phyloP scores from a whole-genome alignment of 805 yeast genomes.

The Saccharomycopsis schoenii region DNA sequence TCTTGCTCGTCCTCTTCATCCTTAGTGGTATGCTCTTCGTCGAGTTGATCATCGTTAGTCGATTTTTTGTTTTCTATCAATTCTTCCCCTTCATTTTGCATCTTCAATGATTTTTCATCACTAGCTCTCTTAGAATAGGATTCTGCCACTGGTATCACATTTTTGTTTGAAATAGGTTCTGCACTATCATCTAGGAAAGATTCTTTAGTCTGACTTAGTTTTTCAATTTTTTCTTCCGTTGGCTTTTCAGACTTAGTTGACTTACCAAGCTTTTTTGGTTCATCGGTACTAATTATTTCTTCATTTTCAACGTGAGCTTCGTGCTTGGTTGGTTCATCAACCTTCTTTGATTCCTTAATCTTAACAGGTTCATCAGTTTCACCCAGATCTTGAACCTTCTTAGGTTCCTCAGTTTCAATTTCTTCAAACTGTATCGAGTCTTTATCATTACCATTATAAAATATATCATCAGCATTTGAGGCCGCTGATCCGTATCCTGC shows the following conservation, averaged over 20 bases:
- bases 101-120: too few relatives aligned
- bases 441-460: background rate
- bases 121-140: too few relatives aligned
- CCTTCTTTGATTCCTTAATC: background rate
- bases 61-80: too few relatives aligned
- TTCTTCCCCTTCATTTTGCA: too few relatives aligned
- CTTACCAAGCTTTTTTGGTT: background rate
- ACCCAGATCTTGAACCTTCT: background rate
- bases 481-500: background rate
- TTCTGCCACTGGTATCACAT: too few relatives aligned
- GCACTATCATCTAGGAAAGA: too few relatives aligned
- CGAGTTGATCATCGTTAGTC: too few relatives aligned
- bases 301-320: background rate
- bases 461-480: background rate
- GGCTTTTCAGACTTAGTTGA: background rate
- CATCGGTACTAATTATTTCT: background rate
- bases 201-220: background rate
- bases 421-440: background rate
- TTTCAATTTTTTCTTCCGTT: background rate
- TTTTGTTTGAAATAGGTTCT: too few relatives aligned
- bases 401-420: background rate
- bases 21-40: background rate
- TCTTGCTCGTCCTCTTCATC: background rate
- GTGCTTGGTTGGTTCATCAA: background rate
- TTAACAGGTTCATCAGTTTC: background rate